Percentiles rank a stretch among this genome's conserved stretches.
Evolutionary conservation across 371 early-diverging fungal genomes (phyloP).

Genomic region (Fennellomyces sp.): DNA sequence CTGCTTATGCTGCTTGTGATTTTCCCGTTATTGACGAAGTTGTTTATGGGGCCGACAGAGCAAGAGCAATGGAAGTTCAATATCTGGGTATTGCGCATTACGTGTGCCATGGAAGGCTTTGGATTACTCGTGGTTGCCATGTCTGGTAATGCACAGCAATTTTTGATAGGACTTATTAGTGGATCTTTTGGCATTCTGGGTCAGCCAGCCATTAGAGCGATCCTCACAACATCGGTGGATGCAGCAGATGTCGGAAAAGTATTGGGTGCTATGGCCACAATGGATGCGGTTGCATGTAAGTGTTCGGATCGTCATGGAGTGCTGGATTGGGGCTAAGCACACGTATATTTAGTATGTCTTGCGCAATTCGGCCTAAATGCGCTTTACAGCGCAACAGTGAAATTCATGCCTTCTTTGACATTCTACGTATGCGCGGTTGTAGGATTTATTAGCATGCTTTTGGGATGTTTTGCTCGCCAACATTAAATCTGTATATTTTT

Average conservation of each 20-base stretch:
- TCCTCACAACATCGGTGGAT: constrained; percentile 44
- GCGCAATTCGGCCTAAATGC: constrained; percentile 36
- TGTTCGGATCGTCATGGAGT: neutral
- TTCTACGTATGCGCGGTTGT: constrained; percentile 36
- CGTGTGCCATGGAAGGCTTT: constrained; percentile 33
- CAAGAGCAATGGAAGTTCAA: constrained; percentile 30
- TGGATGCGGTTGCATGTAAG: constrained; percentile 54
- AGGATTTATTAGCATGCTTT: neutral
- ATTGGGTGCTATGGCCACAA: constrained; percentile 48
- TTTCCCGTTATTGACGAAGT: constrained; percentile 31
- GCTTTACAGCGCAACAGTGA: constrained; percentile 51
- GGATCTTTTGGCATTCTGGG: constrained; percentile 39
- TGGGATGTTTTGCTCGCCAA: neutral
- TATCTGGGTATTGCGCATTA: constrained; percentile 48
- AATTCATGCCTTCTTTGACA: constrained; percentile 45
- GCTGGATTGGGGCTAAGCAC: neutral
- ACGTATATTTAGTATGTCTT: constrained; percentile 27
- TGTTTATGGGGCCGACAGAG: constrained; percentile 9
- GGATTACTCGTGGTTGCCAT: constrained; percentile 33
- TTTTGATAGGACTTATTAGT: constrained; percentile 26
- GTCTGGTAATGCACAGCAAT: constrained; percentile 16
- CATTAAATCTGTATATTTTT: too few relatives aligned
- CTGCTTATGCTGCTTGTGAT: constrained; percentile 21
- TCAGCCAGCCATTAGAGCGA: constrained; percentile 47
- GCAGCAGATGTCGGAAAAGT: constrained; percentile 54